These are phyloP conservation scores for Phytophthora sp. DNA, from an alignment of 352 stramenopile genomes.

Conservation along the genomic window DNA sequence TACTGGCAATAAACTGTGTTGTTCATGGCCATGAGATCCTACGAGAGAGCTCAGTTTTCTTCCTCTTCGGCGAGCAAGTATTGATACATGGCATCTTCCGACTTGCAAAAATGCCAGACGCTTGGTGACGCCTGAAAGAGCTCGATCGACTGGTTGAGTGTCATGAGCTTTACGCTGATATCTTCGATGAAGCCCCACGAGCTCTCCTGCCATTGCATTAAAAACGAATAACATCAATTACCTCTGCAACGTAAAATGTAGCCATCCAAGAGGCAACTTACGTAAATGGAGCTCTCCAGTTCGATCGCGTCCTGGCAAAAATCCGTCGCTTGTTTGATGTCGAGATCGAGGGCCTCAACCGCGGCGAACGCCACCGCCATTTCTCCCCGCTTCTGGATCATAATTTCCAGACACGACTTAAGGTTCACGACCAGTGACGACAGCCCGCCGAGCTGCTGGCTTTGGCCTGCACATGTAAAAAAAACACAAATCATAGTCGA, in stretches of 20 bases:
- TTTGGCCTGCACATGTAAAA: conserved; percentile 61
- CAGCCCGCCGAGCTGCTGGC: conserved; percentile 78
- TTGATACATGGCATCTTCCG: conserved; percentile 76
- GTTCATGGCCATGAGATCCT: background rate
- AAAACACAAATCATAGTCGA: conserved; percentile 2
- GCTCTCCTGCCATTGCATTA: conserved; percentile 58
- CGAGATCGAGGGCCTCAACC: conserved; percentile 74
- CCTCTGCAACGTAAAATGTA: conserved; percentile 1
- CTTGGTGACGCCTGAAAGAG: conserved; percentile 74
- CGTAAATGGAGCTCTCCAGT: conserved; percentile 74
- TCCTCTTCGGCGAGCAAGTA: conserved; percentile 81
- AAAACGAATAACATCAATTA: conserved; percentile 15
- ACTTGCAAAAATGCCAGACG: conserved; percentile 88
- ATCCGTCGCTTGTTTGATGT: conserved; percentile 81
- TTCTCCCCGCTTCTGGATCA: conserved; percentile 84
- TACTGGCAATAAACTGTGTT: conserved; percentile 3
- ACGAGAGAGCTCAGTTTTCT: conserved; percentile 40
- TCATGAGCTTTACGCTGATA: conserved; percentile 74
- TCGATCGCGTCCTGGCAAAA: conserved; percentile 87
- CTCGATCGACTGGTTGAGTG: conserved; percentile 66
- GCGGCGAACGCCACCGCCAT: conserved; percentile 76
- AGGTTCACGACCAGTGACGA: conserved; percentile 80
- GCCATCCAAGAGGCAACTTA: conserved; percentile 30
- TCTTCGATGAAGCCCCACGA: conserved; percentile 82
- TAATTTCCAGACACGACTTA: conserved; percentile 86